A percentile compares a stretch with the other conserved stretches of the same genome.
These are phyloP conservation scores for Leccinum barrowsii DNA, from an alignment of 768 basidiomycete genomes.

Conservation along the genomic window DNA sequence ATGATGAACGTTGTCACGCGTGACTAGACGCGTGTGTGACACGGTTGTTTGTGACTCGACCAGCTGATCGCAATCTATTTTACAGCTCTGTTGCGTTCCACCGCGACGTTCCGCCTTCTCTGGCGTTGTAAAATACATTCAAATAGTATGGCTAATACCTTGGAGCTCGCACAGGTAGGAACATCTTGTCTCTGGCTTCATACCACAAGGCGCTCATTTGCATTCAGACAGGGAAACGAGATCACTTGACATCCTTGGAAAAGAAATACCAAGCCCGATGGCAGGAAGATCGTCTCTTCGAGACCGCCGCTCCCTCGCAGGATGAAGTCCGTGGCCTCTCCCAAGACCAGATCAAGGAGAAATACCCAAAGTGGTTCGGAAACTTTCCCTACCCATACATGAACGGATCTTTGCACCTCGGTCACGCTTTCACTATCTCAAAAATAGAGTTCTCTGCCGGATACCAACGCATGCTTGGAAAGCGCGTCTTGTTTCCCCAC, in stretches of 20 bases:
- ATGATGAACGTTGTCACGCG: constrained; percentile 37
- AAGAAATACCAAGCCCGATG: constrained; percentile 81
- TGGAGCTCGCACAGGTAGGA: constrained; percentile 60
- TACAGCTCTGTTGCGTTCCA: constrained; percentile 21
- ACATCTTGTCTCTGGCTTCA: not conserved
- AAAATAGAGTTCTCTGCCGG: constrained; percentile 98
- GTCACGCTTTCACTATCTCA: constrained; percentile 96
- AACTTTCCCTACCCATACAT: constrained; percentile 97
- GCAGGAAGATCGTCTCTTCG: constrained; percentile 74
- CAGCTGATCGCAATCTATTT: constrained; percentile 29
- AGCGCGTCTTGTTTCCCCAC: constrained; percentile 93
- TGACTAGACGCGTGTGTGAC: constrained; percentile 34
- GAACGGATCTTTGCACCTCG: constrained; percentile 96
- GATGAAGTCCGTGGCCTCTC: constrained; percentile 65
- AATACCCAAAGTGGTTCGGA: constrained; percentile 96
- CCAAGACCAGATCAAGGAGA: constrained; percentile 60
- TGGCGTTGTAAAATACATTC: constrained; percentile 32
- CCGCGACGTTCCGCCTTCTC: constrained; percentile 20
- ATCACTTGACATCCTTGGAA: constrained; percentile 80
- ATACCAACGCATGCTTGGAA: constrained; percentile 92
- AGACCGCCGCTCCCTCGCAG: constrained; percentile 74
- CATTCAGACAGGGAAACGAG: constrained; percentile 86
- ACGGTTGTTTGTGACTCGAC: constrained; percentile 20
- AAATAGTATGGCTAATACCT: constrained; percentile 53
- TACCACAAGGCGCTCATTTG: constrained; percentile 1